These are phyloP conservation scores for Lathyrus oleraceus DNA, from an alignment of 306 rosid genomes.

Conservation along the genomic window DNA sequence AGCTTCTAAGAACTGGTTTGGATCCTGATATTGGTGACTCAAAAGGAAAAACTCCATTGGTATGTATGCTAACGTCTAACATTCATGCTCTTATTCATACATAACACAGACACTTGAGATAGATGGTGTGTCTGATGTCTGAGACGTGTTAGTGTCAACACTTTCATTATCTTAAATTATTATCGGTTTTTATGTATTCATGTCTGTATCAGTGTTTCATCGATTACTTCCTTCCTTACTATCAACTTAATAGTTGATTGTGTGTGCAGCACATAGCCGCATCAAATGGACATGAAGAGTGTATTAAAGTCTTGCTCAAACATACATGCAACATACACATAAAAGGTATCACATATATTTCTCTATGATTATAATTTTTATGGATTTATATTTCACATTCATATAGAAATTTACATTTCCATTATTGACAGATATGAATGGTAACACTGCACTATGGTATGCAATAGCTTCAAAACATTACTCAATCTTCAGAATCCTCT, in stretches of 20 bases:
- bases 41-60: slow-evolving; percentile 79
- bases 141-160: not conserved
- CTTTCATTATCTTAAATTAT: too few relatives aligned
- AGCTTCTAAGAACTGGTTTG: slow-evolving; percentile 75
- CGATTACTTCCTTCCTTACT: not conserved
- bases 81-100: not conserved
- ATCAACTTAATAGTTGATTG: slow-evolving; percentile 14
- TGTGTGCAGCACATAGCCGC: slow-evolving; percentile 73
- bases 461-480: slow-evolving; percentile 64
- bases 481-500: slow-evolving; percentile 68
- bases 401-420: not conserved
- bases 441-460: slow-evolving; percentile 80
- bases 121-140: not conserved
- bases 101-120: not conserved
- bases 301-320: slow-evolving; percentile 68
- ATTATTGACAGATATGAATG: slow-evolving; percentile 57
- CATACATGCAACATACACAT: slow-evolving; percentile 60
- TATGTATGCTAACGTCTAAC: slow-evolving; percentile 41
- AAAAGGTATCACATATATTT: slow-evolving; percentile 46
- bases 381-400: not conserved
- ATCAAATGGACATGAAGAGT: slow-evolving; percentile 71
- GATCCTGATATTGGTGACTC: slow-evolving; percentile 77
- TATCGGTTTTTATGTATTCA: not conserved
- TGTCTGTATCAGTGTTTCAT: not conserved
- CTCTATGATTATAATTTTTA: not conserved